Conservation (phyloP, 768 basidiomycete genomes). For the Thelephora ganbajun region DNA sequence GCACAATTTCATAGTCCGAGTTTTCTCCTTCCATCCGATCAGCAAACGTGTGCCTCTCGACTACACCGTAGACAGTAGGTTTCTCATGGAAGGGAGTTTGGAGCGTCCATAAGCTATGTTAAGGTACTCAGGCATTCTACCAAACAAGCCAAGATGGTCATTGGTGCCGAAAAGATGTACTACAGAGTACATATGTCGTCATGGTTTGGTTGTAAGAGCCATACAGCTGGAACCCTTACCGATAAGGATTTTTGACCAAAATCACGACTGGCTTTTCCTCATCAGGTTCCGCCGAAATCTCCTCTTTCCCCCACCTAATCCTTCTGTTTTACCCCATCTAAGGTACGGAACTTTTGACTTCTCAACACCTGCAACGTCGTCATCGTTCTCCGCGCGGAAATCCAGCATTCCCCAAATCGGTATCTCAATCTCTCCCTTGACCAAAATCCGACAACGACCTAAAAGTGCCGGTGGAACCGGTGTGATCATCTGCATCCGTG, state of each 20-base stretch:
- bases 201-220: background rate
- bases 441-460: constrained; percentile 29
- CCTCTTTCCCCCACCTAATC: constrained; percentile 58
- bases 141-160: too few relatives aligned
- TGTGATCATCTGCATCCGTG: constrained; percentile 63
- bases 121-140: too few relatives aligned
- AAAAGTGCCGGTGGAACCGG: constrained; percentile 47
- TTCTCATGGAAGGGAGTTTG: too few relatives aligned
- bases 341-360: constrained; percentile 60
- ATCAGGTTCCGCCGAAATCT: constrained; percentile 77
- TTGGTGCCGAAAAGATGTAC: too few relatives aligned
- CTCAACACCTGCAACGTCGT: constrained; percentile 37
- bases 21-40: too few relatives aligned
- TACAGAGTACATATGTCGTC: background rate
- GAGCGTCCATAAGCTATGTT: too few relatives aligned
- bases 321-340: constrained; percentile 60
- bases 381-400: constrained; percentile 27
- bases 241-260: background rate
- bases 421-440: constrained; percentile 82
- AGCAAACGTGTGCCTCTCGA: too few relatives aligned
- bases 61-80: too few relatives aligned
- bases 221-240: background rate
- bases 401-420: constrained; percentile 85
- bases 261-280: constrained; percentile 61
- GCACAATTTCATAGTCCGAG: too few relatives aligned